Conservation (phyloP, 1,284 basidiomycete species). For the Malassezia caprae region DNA sequence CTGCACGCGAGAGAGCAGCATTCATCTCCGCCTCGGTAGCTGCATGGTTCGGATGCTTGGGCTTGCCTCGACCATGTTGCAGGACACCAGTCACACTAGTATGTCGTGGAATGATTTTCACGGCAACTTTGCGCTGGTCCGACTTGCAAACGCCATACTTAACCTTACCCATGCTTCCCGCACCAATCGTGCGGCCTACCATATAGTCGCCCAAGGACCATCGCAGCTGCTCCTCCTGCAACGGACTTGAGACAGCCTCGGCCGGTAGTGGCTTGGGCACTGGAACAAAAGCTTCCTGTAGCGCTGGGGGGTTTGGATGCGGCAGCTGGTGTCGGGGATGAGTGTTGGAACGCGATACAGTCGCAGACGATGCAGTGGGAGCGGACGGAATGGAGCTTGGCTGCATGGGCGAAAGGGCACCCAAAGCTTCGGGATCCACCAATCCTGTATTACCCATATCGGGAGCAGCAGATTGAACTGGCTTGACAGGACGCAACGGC, state of each 20-base stretch:
- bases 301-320: not conserved
- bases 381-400: not conserved
- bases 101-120: conserved; percentile 91
- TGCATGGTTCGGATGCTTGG: conserved; percentile 10
- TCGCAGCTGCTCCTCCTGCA: conserved; percentile 12
- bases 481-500: conserved; percentile 9
- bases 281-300: not conserved
- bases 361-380: not conserved
- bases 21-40: conserved; percentile 1
- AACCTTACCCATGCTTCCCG: conserved; percentile 98
- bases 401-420: not conserved
- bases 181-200: conserved; percentile 89
- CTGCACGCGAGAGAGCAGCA: conserved; percentile 16
- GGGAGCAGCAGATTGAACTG: not conserved
- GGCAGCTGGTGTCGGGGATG: not conserved
- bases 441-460: conserved; percentile 2
- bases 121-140: conserved; percentile 90
- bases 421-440: conserved; percentile 11
- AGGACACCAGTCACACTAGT: conserved; percentile 53
- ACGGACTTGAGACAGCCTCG: not conserved
- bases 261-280: not conserved
- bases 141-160: conserved; percentile 84
- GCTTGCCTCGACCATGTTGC: conserved; percentile 25
- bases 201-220: conserved; percentile 74
- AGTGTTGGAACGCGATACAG: conserved; percentile 4